Base-by-base conservation (phyloP, 352 stramenopile species). In the Saprolegnia diclina region DNA sequence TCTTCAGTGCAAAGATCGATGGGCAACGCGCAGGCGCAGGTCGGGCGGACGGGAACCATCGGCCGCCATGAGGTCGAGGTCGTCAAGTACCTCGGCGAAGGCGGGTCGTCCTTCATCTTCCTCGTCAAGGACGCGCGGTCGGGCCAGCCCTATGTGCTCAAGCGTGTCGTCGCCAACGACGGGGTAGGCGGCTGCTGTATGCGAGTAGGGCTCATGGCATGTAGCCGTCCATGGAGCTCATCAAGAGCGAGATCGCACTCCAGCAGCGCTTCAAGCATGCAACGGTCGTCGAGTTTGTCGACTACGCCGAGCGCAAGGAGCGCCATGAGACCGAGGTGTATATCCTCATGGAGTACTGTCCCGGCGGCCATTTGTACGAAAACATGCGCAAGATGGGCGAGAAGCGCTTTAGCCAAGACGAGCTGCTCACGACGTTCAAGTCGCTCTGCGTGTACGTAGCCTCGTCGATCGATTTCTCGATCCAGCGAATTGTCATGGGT, bases 271-370 rank as follows among this genome's bases (percentile, higher is more conserved):
- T 92, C 66, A 77, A 72, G 35, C 80, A 73, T 42, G 29, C 32
- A 19, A 35, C 26, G 1, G 74, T 92, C 46, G 83, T 92, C 56
- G 79, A 91, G 69, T 91, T 82, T 68, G 64, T 87, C 52, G 74
- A 79, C 18, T 88, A 80, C 14, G 74, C 86, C 38, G 78, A 79
- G 32, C 76, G 74, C 56, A 73, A 77, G 26, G 71, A 73, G 13
- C 71, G 72, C 5, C 69, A 59, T 13, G 81, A 90, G 74, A 83
- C 61, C 50, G 94, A 98, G 71, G 92, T 98, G 61, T 90, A 95
- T 59, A 97, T 98, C 70, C 77, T 99, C 64, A 98, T 99, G 90
- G 96, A 99, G 76, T 98, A 96, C 74, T 99, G 94, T 67, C 85
- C 95, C 21, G 82, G 89, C 7, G 96, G 96, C 11, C 92, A 97